These are phyloP conservation scores for Sugiyamaella chiloensis DNA, from an alignment of 805 yeast genomes.

Conservation along the genomic window DNA sequence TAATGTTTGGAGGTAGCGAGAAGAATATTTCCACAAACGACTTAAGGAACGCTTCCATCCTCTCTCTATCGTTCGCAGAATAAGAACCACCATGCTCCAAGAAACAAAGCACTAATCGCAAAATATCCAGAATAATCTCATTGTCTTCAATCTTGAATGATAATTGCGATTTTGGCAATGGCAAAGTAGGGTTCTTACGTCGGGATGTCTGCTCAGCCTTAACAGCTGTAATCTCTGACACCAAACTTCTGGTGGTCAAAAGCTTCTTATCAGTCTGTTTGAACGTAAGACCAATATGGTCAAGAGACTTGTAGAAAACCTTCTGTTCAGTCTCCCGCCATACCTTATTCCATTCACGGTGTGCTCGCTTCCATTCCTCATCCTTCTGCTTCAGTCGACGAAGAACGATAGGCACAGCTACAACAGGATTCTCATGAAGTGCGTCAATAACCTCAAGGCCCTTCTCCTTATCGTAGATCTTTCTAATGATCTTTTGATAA, in stretches of 20 bases:
- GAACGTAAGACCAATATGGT: slow-evolving; percentile 92
- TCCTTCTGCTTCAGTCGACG: slow-evolving; percentile 94
- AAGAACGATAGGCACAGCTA: slow-evolving; percentile 90
- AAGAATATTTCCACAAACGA: slow-evolving; percentile 73
- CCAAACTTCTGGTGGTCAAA: slow-evolving; percentile 81
- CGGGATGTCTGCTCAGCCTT: slow-evolving; percentile 83
- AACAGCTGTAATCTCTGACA: slow-evolving; percentile 87
- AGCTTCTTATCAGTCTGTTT: slow-evolving; percentile 95
- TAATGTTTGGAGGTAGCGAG: slow-evolving; percentile 39
- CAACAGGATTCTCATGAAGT: slow-evolving; percentile 88
- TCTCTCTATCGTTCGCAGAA: slow-evolving; percentile 76
- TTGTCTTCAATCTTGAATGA: slow-evolving; percentile 61
- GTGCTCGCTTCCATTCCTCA: slow-evolving; percentile 98
- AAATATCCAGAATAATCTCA: slow-evolving; percentile 69
- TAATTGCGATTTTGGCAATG: slow-evolving; percentile 76
- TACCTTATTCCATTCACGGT: slow-evolving; percentile 97
- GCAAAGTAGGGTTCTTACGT: slow-evolving; percentile 79
- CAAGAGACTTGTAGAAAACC: slow-evolving; percentile 88
- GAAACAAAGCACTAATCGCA: slow-evolving; percentile 62
- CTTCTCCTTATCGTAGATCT: slow-evolving; percentile 88
- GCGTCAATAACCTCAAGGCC: slow-evolving; percentile 97
- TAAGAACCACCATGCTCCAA: slow-evolving; percentile 67
- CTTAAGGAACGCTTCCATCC: slow-evolving; percentile 65
- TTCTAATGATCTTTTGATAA: slow-evolving; percentile 88
- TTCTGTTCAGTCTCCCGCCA: slow-evolving; percentile 99